These are phyloP conservation scores for Chalciporus sphaerocephalus DNA, from an alignment of 768 basidiomycete species.

Conservation along the genomic window DNA sequence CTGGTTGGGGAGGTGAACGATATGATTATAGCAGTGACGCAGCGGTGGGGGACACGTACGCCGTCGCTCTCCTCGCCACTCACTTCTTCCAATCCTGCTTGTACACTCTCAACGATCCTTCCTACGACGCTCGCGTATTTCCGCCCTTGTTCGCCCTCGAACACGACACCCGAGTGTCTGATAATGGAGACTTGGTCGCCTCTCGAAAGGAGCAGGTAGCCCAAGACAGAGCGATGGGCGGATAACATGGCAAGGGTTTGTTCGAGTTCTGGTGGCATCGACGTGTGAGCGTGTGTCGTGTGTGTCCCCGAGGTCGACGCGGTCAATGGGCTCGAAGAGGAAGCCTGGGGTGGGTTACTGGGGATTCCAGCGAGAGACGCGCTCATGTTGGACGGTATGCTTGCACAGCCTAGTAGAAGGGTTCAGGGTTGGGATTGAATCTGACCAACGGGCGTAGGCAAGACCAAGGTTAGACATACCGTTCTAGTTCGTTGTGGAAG, in stretches of 20 bases:
- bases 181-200: constrained; percentile 74
- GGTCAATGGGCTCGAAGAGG: not conserved
- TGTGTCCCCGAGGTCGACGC: constrained; percentile 14
- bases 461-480: not conserved
- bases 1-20: constrained; percentile 37
- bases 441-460: not conserved
- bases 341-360: constrained; percentile 4
- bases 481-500: too few relatives aligned
- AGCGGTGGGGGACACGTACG: constrained; percentile 39
- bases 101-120: constrained; percentile 74
- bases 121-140: constrained; percentile 71
- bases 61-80: constrained; percentile 57
- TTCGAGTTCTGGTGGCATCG: constrained; percentile 76
- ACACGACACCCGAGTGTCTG: constrained; percentile 77
- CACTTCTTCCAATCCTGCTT: constrained; percentile 74
- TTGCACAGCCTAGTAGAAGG: constrained; percentile 9
- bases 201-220: constrained; percentile 79
- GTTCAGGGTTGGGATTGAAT: constrained; percentile 12
- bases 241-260: constrained; percentile 72
- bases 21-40: not conserved
- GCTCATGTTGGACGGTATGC: constrained; percentile 10
- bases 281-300: constrained; percentile 12
- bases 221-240: constrained; percentile 78
- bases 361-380: constrained; percentile 10
- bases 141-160: constrained; percentile 78